Evolutionary conservation across 1,284 basidiomycete genomes (phyloP).

Genomic region (Cerrena zonata): DNA sequence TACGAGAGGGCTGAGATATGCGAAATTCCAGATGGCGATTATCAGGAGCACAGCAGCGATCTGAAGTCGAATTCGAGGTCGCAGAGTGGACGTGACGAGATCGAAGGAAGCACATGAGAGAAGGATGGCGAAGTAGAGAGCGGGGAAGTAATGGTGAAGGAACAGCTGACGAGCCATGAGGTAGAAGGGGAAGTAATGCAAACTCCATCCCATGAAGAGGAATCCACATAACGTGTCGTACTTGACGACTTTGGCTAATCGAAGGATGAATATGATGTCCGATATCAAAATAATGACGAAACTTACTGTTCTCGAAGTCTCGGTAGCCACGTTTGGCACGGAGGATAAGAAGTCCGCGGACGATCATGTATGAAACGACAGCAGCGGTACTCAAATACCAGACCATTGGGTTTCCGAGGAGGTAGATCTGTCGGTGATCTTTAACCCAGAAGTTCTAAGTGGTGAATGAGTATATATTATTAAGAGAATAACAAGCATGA

Average conservation of each 20-base stretch:
- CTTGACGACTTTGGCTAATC: conserved; percentile 79
- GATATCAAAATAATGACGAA: background rate
- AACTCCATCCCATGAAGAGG: conserved; percentile 86
- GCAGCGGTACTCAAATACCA: conserved; percentile 84
- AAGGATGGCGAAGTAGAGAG: conserved; percentile 89
- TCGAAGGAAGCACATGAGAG: conserved; percentile 80
- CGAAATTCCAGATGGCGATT: conserved; percentile 75
- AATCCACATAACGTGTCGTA: conserved; percentile 90
- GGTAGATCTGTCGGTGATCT: conserved; percentile 90
- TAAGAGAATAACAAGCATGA: background rate
- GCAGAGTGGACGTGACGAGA: conserved; percentile 71
- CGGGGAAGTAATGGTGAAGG: conserved; percentile 94
- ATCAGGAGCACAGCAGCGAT: conserved; percentile 70
- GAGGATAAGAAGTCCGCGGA: conserved; percentile 77
- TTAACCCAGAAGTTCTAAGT: conserved; percentile 94
- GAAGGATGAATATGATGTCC: conserved; percentile 9
- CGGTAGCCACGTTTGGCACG: conserved; percentile 86
- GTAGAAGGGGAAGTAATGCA: conserved; percentile 96
- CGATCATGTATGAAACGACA: conserved; percentile 60
- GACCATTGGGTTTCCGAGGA: conserved; percentile 88
- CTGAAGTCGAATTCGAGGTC: conserved; percentile 74
- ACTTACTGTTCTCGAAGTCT: conserved; percentile 86
- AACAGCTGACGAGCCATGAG: conserved; percentile 94
- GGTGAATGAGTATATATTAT: conserved; percentile 1
- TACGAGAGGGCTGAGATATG: conserved; percentile 74